Evolutionary conservation across 202 grass and related monocot genomes (phyloP).

Genomic region (Elaeis oleifera): DNA sequence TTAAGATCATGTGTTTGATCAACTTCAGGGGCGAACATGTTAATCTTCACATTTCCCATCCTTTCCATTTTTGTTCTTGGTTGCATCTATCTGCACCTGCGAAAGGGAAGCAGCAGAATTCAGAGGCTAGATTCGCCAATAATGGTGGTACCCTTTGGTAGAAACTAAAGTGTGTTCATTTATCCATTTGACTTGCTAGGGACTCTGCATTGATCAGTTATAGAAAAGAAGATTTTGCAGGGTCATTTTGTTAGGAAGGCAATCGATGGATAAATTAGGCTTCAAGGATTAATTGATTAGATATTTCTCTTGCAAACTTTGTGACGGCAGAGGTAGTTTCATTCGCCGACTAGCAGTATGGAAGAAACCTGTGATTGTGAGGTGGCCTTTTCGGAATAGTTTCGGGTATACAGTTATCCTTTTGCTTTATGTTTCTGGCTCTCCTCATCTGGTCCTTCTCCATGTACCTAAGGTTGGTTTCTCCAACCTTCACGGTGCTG

Average conservation of each 20-base stretch:
- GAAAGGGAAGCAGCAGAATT: conserved; percentile 1
- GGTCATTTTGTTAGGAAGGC: no score
- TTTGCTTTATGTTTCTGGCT: conserved; percentile 43
- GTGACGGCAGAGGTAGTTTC: conserved; percentile 7
- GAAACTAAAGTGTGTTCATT: no score
- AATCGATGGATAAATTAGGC: no score
- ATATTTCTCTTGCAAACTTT: neutral
- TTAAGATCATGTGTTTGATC: neutral
- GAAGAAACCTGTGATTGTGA: conserved; percentile 46
- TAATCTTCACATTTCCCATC: conserved; percentile 31
- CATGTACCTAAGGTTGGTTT: conserved; percentile 28
- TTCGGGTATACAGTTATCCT: conserved; percentile 32
- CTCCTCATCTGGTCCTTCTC: conserved; percentile 44
- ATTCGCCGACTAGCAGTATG: conserved; percentile 14
- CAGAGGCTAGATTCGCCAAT: neutral
- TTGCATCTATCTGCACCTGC: conserved; percentile 38
- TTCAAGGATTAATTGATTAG: no score
- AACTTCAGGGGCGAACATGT: conserved; percentile 34
- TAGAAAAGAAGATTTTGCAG: no score
- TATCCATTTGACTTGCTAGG: no score
- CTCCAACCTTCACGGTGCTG: neutral
- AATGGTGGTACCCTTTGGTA: no score
- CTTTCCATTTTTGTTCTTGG: conserved; percentile 36
- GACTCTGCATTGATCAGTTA: no score
- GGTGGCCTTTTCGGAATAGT: conserved; percentile 41